These are phyloP conservation scores for Emergomyces africanus DNA, from an alignment of 2,329 filamentous ascomycete genomes.

Conservation along the genomic window DNA sequence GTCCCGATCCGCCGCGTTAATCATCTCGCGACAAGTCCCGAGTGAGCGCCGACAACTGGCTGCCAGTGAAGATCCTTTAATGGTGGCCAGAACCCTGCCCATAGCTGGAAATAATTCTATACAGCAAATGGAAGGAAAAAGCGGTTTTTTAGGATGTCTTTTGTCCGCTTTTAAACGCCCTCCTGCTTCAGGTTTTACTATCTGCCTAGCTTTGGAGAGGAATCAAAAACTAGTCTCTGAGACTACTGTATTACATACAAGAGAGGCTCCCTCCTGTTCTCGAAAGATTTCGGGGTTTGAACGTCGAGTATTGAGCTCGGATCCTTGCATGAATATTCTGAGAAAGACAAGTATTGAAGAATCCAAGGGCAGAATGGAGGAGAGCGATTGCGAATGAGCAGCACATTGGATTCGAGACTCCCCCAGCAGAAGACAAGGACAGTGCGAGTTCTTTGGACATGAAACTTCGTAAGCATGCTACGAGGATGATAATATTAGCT, in stretches of 20 bases:
- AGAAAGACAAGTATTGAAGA: constrained; percentile 8
- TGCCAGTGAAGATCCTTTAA: constrained; percentile 14
- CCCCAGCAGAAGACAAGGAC: not conserved
- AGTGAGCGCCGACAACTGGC: constrained; percentile 42
- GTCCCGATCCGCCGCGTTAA: constrained; percentile 54
- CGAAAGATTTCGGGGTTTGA: constrained; percentile 13
- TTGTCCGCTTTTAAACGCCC: constrained; percentile 72
- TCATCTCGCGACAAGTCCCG: constrained; percentile 44
- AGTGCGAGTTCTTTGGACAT: not conserved
- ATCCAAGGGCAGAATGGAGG: not conserved
- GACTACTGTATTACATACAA: constrained; percentile 66
- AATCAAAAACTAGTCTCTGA: constrained; percentile 92
- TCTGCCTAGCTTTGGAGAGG: constrained; percentile 46
- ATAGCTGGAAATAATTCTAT: constrained; percentile 18
- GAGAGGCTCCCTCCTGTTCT: constrained; percentile 11
- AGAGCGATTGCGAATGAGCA: not conserved
- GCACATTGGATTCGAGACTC: not conserved
- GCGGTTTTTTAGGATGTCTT: constrained; percentile 94
- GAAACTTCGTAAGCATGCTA: not conserved
- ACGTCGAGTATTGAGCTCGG: constrained; percentile 17
- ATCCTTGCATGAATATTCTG: constrained; percentile 4
- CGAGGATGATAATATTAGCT: not conserved
- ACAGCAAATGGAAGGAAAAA: constrained; percentile 33
- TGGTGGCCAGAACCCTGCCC: not conserved
- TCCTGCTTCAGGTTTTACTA: constrained; percentile 32